Base-by-base conservation (phyloP, 2,329 filamentous ascomycete genomes). In the Arthrobotrys megalospora region DNA sequence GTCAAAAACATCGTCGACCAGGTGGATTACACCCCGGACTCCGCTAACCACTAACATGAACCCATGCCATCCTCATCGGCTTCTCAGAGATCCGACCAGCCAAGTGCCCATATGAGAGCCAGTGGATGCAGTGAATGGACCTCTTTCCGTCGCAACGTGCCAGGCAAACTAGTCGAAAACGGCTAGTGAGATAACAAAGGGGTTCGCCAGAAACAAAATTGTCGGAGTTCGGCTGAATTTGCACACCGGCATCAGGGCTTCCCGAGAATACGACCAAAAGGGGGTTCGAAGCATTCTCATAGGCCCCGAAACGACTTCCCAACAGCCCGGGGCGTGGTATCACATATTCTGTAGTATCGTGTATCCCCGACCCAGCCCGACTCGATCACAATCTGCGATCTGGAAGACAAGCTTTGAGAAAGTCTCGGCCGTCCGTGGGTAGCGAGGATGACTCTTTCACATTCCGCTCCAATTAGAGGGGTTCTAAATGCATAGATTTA, bases 171-270 rank as follows among this genome's bases (percentile, higher is more conserved):
- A 62, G 68, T 38, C 34, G 10, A 43, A 73, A 73, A 73, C 48
- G 47, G 47, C 52, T 70, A 47, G 48, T 48, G 69, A 73, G 69
- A 73, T 73, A 63, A 73, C 69, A 65, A 73, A 73, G 69, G 69
- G 69, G 69, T 45, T 45, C 60, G 19, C 53, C 24, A 19, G 38
- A 65, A 38, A 36, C 43, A 47, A 10, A 8, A 28, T 14, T 19
- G 38, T 73, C 69, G 69, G 69, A 66, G 16, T 58, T 73, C 69
- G 69, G 69, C 69, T 58, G 60, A 65, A 66, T 66, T 24, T 34
- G 14, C 41, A 43, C 19, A 21, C 69, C 69, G 69, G 69, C 64
- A 19, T 43, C 21, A n/a, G n/a, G 16, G 36, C 48, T 43, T 38
- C 62, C 69, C 69, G 41, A 7, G 14, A 64, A 64, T 64, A 64